A percentile compares a stretch with the other conserved stretches of the same genome.
Evolutionary conservation across 352 stramenopile species (phyloP).

Genomic region (Stramenopiles sp.): DNA sequence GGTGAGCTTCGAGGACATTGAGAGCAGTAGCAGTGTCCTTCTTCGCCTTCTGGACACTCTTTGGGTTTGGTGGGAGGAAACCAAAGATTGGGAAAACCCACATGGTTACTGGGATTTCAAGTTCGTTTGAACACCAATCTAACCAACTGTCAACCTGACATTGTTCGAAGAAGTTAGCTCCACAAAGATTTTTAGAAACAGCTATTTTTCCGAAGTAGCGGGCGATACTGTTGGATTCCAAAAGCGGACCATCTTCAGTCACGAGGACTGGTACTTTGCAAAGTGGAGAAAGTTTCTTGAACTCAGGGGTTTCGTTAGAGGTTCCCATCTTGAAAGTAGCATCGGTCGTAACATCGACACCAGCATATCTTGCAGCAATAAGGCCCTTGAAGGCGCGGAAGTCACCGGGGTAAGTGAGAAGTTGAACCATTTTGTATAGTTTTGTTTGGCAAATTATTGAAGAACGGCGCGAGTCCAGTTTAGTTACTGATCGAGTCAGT

Average conservation of each 20-base stretch:
- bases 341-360: conserved; percentile 33
- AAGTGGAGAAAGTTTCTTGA: conserved; percentile 37
- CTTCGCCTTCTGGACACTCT: conserved; percentile 35
- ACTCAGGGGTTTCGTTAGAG: conserved; percentile 27
- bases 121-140: conserved; percentile 50
- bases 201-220: conserved; percentile 51
- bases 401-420: conserved; percentile 44
- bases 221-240: conserved; percentile 57
- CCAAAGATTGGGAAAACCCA: conserved; percentile 52
- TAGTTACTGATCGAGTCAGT: too few species aligned
- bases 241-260: conserved; percentile 36
- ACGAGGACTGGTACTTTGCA: conserved; percentile 51
- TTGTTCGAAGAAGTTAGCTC: conserved; percentile 46
- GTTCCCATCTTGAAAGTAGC: conserved; percentile 26
- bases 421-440: too few species aligned
- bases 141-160: conserved; percentile 56
- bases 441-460: too few species aligned
- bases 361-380: conserved; percentile 64
- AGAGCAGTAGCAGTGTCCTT: conserved; percentile 41
- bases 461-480: too few species aligned
- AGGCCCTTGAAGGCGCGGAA: conserved; percentile 64
- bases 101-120: conserved; percentile 44
- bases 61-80: conserved; percentile 31
- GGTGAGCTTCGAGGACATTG: conserved; percentile 37
- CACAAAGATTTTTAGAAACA: conserved; percentile 35